Conservation (phyloP, 176 grass and related monocot species). For the Chrysopogon serrulatus region DNA sequence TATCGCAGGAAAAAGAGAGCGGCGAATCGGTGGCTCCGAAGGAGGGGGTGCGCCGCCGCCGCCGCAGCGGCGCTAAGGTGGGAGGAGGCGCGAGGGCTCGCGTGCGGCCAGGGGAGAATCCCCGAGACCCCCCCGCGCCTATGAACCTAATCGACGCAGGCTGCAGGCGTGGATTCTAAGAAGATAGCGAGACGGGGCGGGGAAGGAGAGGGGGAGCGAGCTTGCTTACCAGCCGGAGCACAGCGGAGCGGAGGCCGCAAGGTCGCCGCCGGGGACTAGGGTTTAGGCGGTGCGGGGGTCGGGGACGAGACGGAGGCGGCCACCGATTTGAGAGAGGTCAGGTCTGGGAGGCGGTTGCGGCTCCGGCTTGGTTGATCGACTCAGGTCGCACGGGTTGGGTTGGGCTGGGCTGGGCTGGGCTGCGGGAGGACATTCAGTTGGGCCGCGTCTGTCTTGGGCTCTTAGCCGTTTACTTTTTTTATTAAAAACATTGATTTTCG, state of each 20-base stretch:
- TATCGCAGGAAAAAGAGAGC: not conserved
- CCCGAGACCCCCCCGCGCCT: not conserved
- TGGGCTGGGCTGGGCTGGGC: too few relatives aligned
- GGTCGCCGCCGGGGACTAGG: not conserved
- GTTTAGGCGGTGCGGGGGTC: not conserved
- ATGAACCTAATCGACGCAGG: not conserved
- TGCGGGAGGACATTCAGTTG: not conserved
- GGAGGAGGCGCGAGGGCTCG: not conserved
- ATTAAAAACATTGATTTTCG: too few relatives aligned
- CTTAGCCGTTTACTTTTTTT: not conserved
- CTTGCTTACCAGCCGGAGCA: not conserved
- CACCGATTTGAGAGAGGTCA: not conserved
- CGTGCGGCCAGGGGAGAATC: not conserved
- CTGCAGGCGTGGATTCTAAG: not conserved
- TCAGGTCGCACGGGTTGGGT: not conserved
- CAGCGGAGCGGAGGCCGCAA: too few relatives aligned
- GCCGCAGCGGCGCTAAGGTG: not conserved
- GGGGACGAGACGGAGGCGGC: not conserved
- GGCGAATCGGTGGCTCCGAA: not conserved
- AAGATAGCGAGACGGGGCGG: not conserved
- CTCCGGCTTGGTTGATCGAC: not conserved
- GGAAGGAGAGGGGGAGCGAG: not conserved
- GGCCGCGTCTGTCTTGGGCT: not conserved
- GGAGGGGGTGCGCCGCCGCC: not conserved
- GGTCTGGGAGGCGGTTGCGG: not conserved